Evolutionary conservation across 148 eudicot genomes (phyloP).

Genomic region (Rhododendron simsii): DNA sequence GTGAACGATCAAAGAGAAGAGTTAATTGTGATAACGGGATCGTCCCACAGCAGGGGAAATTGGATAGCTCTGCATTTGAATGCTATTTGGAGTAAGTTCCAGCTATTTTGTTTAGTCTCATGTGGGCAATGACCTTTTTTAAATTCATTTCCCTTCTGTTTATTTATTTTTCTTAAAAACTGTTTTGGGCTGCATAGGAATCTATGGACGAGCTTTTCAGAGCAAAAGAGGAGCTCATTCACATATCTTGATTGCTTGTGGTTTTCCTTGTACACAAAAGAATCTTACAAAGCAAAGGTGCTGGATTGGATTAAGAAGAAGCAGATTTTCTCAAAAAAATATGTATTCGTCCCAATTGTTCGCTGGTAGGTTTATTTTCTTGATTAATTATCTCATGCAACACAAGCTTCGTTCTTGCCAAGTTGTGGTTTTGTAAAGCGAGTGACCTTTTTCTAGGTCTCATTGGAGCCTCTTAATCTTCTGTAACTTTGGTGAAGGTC

Average conservation of each 20-base stretch:
- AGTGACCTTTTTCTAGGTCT: slow-evolving; percentile 34
- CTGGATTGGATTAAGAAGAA: slow-evolving; percentile 43
- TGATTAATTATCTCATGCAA: neutral
- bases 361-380: slow-evolving; percentile 43
- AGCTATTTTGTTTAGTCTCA: neutral
- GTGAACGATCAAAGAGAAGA: slow-evolving; percentile 16
- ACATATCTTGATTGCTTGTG: slow-evolving; percentile 46
- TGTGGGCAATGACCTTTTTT: neutral
- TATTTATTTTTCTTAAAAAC: neutral
- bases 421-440: neutral
- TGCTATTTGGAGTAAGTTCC: slow-evolving; percentile 45
- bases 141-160: neutral
- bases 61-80: slow-evolving; percentile 34
- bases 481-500: slow-evolving; percentile 58
- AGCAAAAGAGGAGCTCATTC: slow-evolving; percentile 36
- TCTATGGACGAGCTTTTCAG: slow-evolving; percentile 45
- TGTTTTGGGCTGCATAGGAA: slow-evolving; percentile 29
- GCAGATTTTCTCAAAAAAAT: slow-evolving; percentile 60
- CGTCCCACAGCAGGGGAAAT: slow-evolving; percentile 19
- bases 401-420: neutral
- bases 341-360: slow-evolving; percentile 71
- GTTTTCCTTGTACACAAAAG: slow-evolving; percentile 38
- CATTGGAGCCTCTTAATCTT: slow-evolving; percentile 71
- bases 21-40: neutral
- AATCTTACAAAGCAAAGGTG: slow-evolving; percentile 30